Evolutionary conservation across 2,329 filamentous ascomycete genomes (phyloP).

Genomic region (Aspergillus sp.): DNA sequence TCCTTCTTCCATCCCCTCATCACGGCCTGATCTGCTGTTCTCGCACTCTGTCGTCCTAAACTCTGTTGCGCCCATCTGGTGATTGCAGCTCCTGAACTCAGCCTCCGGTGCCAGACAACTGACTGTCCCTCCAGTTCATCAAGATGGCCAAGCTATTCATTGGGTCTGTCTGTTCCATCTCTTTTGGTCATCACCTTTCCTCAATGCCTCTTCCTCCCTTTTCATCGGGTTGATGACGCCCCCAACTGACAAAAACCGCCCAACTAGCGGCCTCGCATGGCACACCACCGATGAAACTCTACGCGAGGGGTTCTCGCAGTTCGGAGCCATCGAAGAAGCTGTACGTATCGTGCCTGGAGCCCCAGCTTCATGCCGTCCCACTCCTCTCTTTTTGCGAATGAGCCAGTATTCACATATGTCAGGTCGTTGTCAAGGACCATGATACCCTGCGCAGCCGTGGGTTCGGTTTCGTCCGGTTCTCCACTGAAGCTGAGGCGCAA

Average conservation of each 20-base stretch:
- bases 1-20: slow-evolving; percentile 6
- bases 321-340: slow-evolving; percentile 88
- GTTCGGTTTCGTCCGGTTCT: slow-evolving; percentile 94
- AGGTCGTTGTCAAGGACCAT: slow-evolving; percentile 98
- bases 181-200: slow-evolving; percentile 13
- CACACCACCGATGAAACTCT: slow-evolving; percentile 90
- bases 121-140: slow-evolving; percentile 12
- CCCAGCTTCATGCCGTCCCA: slow-evolving; percentile 1
- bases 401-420: slow-evolving; percentile 19
- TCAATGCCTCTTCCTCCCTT: slow-evolving; percentile 19
- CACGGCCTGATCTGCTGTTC: not conserved
- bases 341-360: slow-evolving; percentile 58
- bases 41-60: not conserved
- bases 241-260: slow-evolving; percentile 10
- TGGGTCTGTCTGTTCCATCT: slow-evolving; percentile 17
- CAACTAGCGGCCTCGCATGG: slow-evolving; percentile 89
- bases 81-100: slow-evolving; percentile 1
- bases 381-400: slow-evolving; percentile 5
- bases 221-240: slow-evolving; percentile 4
- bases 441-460: slow-evolving; percentile 95
- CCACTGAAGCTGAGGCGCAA: slow-evolving; percentile 46
- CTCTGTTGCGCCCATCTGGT: slow-evolving; percentile 2
- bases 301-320: slow-evolving; percentile 88
- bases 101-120: not conserved
- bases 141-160: slow-evolving; percentile 85